Evolutionary conservation across 1,284 basidiomycete genomes (phyloP).

Genomic region (Tilletia horrida): DNA sequence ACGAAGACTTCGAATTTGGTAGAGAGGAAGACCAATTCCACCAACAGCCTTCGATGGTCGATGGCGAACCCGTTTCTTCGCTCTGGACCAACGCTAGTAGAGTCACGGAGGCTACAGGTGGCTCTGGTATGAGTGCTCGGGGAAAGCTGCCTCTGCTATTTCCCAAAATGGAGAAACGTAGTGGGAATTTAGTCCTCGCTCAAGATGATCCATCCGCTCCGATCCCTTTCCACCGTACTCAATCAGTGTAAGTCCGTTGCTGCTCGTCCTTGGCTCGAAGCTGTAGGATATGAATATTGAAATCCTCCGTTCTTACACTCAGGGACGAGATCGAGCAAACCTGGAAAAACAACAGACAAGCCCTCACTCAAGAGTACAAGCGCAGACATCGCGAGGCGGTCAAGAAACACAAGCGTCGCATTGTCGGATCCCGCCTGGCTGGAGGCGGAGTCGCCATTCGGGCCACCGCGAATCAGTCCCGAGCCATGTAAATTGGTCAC

Average conservation of each 20-base stretch:
- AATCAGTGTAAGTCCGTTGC: not conserved
- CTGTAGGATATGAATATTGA: too few species aligned
- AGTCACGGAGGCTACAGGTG: too few species aligned
- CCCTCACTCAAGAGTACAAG: constrained; percentile 40
- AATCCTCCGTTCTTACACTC: not conserved
- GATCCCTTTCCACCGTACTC: not conserved
- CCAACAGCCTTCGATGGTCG: not conserved
- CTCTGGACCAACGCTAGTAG: not conserved
- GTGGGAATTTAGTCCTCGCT: too few species aligned
- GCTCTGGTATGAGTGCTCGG: not conserved
- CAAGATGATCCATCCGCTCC: too few species aligned
- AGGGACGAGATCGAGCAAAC: constrained; percentile 27
- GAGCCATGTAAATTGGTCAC: too few species aligned
- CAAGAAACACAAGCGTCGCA: constrained; percentile 32
- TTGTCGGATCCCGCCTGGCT: constrained; percentile 26
- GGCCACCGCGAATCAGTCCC: not conserved
- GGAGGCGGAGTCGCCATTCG: constrained; percentile 14
- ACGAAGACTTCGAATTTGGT: constrained; percentile 65
- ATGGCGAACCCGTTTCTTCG: not conserved
- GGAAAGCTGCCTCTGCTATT: too few species aligned
- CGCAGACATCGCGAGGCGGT: constrained; percentile 46
- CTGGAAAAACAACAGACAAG: constrained; percentile 33
- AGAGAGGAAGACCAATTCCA: constrained; percentile 33
- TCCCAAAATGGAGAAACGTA: too few species aligned
- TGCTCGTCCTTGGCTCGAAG: not conserved